These are phyloP conservation scores for Atalantia buxifolia DNA, from an alignment of 345 rosid genomes.

Conservation along the genomic window DNA sequence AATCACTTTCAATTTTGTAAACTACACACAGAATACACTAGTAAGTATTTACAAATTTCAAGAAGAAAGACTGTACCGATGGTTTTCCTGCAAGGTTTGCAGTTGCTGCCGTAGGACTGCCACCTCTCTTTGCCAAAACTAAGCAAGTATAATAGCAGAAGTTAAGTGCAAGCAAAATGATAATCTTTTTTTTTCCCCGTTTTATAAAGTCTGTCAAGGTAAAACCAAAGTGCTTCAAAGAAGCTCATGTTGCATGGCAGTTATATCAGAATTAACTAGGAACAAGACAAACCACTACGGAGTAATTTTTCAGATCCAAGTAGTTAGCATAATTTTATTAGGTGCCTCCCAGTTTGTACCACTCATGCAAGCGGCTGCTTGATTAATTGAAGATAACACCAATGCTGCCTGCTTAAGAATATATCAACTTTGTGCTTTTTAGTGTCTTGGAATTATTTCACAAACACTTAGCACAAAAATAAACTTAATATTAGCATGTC, in stretches of 20 bases:
- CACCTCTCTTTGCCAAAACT: constrained; percentile 77
- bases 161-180: background rate
- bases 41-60: background rate
- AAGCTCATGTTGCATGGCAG: background rate
- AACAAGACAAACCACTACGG: background rate
- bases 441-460: no score
- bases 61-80: constrained; percentile 39
- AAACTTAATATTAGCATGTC: no score
- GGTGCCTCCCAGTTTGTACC: background rate
- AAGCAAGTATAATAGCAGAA: constrained; percentile 10
- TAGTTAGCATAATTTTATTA: no score
- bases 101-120: constrained; percentile 56
- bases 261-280: background rate
- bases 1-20: background rate
- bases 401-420: no score
- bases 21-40: background rate
- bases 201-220: background rate
- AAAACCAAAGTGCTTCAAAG: background rate
- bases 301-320: background rate
- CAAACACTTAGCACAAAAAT: no score
- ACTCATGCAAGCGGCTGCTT: background rate
- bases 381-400: no score
- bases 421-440: no score
- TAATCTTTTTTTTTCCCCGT: background rate
- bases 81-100: constrained; percentile 57